Evolutionary conservation across 305 asterid genomes (phyloP).

Genomic region (Fraxinus platypoda): DNA sequence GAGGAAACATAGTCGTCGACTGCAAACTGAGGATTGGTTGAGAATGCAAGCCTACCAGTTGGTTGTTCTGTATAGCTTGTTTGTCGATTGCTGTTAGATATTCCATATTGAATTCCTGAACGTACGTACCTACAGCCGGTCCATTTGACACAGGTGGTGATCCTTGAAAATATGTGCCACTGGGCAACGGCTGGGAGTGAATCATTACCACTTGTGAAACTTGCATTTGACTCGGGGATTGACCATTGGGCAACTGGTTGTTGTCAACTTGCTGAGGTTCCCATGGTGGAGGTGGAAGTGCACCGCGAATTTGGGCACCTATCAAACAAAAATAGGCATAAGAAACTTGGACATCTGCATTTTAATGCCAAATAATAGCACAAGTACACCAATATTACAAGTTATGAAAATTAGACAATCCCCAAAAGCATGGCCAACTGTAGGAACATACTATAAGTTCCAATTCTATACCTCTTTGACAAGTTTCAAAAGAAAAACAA

Average conservation of each 20-base stretch:
- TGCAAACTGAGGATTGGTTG: slow-evolving; percentile 38
- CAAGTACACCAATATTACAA: background rate
- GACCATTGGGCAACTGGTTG: slow-evolving; percentile 38
- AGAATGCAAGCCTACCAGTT: slow-evolving; percentile 42
- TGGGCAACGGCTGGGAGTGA: slow-evolving; percentile 39
- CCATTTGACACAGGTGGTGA: slow-evolving; percentile 36
- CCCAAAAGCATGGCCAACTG: background rate
- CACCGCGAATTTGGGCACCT: slow-evolving; percentile 52
- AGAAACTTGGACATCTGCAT: background rate
- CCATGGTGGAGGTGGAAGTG: slow-evolving; percentile 99
- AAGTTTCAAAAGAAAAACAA: background rate
- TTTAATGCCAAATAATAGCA: background rate
- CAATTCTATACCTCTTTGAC: background rate
- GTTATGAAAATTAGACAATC: slow-evolving; percentile 2
- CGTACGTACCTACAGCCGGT: slow-evolving; percentile 41
- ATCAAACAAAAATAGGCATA: slow-evolving; percentile 12
- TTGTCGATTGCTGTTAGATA: slow-evolving; percentile 29
- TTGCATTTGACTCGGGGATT: slow-evolving; percentile 45
- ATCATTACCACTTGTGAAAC: slow-evolving; percentile 31
- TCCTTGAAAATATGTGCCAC: slow-evolving; percentile 40
- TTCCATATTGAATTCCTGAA: slow-evolving; percentile 42
- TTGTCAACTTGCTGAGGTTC: slow-evolving; percentile 59
- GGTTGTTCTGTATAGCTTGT: slow-evolving; percentile 52
- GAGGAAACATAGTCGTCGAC: slow-evolving; percentile 68
- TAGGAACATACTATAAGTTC: background rate